Conservation (phyloP, 495 filamentous ascomycete species). For the Podospora comata region DNA sequence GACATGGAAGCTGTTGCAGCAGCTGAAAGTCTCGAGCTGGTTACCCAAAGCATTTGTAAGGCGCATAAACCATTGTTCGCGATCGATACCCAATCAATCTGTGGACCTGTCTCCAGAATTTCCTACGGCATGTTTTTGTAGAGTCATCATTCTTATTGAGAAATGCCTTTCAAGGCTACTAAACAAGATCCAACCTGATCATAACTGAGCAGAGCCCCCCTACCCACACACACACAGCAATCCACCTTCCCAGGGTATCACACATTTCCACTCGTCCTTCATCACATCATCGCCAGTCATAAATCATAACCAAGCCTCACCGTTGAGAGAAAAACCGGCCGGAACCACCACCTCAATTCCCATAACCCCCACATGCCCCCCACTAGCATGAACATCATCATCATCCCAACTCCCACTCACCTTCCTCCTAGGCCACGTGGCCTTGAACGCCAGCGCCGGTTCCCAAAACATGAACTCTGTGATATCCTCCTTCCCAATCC, state of each 20-base stretch:
- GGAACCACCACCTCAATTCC: constrained; percentile 10
- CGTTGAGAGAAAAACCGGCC: neutral
- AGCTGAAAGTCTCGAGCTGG: too few species aligned
- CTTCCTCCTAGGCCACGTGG: constrained; percentile 30
- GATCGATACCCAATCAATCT: too few species aligned
- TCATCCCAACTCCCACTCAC: constrained; percentile 15
- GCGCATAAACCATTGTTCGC: too few species aligned
- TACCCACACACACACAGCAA: neutral
- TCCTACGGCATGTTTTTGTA: too few species aligned
- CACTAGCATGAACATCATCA: constrained; percentile 18
- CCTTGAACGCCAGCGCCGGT: constrained; percentile 44
- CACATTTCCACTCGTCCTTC: neutral
- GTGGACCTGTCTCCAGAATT: too few species aligned
- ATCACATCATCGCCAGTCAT: neutral
- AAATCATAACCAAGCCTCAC: neutral
- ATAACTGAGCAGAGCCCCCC: neutral
- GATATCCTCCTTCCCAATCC: constrained; percentile 35
- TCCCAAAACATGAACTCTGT: constrained; percentile 44
- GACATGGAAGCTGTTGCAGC: too few species aligned
- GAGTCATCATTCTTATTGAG: too few species aligned
- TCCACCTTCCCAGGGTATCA: neutral
- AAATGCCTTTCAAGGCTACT: too few species aligned
- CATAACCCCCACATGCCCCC: constrained; percentile 18
- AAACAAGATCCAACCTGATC: too few species aligned
- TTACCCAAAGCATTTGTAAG: too few species aligned